A percentile compares a stretch with the other conserved stretches of the same genome.
These are phyloP conservation scores for Blastomyces gilchristii DNA, from an alignment of 2,329 filamentous ascomycete species.

Conservation along the genomic window DNA sequence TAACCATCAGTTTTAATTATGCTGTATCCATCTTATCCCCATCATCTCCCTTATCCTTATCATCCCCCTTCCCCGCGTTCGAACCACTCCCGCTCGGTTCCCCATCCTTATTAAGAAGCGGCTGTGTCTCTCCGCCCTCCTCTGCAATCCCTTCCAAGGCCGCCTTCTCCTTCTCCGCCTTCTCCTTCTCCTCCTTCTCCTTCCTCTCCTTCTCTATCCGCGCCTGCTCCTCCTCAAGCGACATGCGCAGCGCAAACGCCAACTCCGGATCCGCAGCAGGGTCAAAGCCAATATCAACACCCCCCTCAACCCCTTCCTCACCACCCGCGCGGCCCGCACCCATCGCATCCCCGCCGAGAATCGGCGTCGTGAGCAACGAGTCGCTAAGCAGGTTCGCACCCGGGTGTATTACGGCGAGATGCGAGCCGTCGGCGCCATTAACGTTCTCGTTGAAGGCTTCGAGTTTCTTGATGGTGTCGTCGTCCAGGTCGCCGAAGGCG, in stretches of 20 bases:
- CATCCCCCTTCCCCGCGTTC: conserved; percentile 41
- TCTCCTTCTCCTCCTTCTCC: conserved; percentile 57
- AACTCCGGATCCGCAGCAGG: conserved; percentile 86
- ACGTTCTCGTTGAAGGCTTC: conserved; percentile 88
- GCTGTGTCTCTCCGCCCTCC: conserved; percentile 53
- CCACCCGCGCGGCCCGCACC: conserved; percentile 39
- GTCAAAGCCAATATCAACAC: conserved; percentile 78
- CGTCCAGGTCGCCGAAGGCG: conserved; percentile 85
- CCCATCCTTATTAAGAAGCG: conserved; percentile 53
- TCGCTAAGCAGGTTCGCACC: conserved; percentile 89
- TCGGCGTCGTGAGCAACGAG: conserved; percentile 78
- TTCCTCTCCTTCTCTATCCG: conserved; percentile 76
- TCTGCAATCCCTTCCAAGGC: conserved; percentile 74
- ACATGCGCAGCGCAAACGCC: conserved; percentile 89
- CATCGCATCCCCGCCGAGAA: conserved; percentile 70
- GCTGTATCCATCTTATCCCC: conserved; percentile 87
- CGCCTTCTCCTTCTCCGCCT: conserved; percentile 60
- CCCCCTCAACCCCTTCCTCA: conserved; percentile 45
- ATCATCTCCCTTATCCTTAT: conserved; percentile 41
- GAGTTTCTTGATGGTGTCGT: conserved; percentile 80
- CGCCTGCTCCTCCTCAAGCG: conserved; percentile 95
- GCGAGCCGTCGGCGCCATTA: conserved; percentile 81
- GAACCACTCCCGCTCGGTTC: conserved; percentile 55
- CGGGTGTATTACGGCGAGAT: conserved; percentile 82
- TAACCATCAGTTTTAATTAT: conserved; percentile 34